Percentiles rank a stretch among this genome's conserved stretches.
phyloP scores from a whole-genome alignment of 1,139 yeast species.

The Debaryomyces sp. region DNA sequence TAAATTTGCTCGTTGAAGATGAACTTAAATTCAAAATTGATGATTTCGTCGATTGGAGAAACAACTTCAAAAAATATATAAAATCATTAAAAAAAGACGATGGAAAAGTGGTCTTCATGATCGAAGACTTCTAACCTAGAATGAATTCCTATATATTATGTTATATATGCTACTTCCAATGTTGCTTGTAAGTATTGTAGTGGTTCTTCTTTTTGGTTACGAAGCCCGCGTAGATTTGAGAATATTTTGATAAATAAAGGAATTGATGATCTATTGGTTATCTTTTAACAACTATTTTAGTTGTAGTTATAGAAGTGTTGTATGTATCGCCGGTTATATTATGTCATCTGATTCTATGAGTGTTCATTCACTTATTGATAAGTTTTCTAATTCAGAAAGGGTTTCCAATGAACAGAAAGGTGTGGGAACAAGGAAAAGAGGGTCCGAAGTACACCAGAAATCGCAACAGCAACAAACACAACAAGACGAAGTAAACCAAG shows the following conservation, averaged over 20 bases:
- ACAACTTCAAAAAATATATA: constrained; percentile 30
- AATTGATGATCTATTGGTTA: neutral
- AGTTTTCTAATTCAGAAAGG: constrained; percentile 14
- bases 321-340: neutral
- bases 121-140: constrained; percentile 37
- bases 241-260: constrained; percentile 1
- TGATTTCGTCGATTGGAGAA: constrained; percentile 42
- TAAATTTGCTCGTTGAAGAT: constrained; percentile 27
- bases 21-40: constrained; percentile 37
- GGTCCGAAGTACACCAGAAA: constrained; percentile 8
- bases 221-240: neutral
- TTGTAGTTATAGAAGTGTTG: neutral
- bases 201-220: neutral
- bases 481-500: constrained; percentile 1
- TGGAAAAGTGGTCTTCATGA: constrained; percentile 36
- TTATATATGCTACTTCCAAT: neutral
- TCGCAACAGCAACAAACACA: constrained; percentile 4
- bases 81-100: constrained; percentile 32
- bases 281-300: neutral
- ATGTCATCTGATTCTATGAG: constrained; percentile 27
- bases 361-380: constrained; percentile 30
- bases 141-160: neutral
- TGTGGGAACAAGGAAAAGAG: constrained; percentile 6
- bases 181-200: neutral
- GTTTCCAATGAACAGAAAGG: constrained; percentile 1